A percentile compares a stretch with the other conserved stretches of the same genome.
phyloP scores from a whole-genome alignment of 129 eudicot genomes.

The Silybum marianum region DNA sequence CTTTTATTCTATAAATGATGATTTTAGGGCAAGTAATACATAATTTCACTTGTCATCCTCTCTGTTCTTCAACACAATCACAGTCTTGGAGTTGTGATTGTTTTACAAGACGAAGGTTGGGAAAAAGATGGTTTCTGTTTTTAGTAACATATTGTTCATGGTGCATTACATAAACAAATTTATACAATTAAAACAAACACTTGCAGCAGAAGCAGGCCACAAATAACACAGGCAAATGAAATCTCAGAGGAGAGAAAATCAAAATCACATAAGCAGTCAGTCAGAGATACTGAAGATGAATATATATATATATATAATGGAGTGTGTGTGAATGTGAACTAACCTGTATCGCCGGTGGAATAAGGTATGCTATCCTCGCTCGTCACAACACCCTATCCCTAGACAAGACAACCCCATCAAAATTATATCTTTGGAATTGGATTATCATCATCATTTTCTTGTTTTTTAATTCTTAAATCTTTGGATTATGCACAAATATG shows the following conservation, averaged over 20 bases:
- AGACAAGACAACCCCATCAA: neutral
- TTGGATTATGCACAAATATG: no score
- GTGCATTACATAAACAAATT: neutral
- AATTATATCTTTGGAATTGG: no score
- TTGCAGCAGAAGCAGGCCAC: neutral
- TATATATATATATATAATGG: neutral
- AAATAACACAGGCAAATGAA: neutral
- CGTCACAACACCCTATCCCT: conserved; percentile 12
- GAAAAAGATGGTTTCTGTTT: no score
- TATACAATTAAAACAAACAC: neutral
- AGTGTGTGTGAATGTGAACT: neutral
- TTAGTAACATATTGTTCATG: no score
- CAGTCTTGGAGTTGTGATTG: no score
- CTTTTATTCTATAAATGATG: neutral
- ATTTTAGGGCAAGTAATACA: neutral
- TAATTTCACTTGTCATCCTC: no score
- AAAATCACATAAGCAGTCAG: neutral
- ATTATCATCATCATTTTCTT: neutral
- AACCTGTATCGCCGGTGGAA: conserved; percentile 14
- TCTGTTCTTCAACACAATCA: no score
- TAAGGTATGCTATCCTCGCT: conserved; percentile 14
- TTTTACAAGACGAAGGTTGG: no score
- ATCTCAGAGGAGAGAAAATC: neutral
- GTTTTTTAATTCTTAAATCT: neutral
- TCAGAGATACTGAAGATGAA: neutral